These are phyloP conservation scores for Cytospora mali DNA, from an alignment of 2,329 filamentous ascomycete genomes.

Conservation along the genomic window DNA sequence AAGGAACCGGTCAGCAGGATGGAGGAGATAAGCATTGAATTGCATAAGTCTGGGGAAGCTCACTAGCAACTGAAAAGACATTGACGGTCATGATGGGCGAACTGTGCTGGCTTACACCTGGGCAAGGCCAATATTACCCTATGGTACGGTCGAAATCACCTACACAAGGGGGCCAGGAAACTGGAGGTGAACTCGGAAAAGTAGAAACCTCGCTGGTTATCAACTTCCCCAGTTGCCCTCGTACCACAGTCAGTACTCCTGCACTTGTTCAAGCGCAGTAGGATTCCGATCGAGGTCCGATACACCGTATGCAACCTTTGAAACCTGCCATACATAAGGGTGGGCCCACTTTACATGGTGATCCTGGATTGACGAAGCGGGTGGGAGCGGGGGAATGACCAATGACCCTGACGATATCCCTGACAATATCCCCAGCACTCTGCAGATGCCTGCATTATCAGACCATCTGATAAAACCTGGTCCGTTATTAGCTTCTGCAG, in stretches of 20 bases:
- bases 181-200: neutral
- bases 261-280: neutral
- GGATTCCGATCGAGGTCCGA: neutral
- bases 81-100: conserved; percentile 22
- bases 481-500: neutral
- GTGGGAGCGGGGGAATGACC: neutral
- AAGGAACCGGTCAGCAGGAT: neutral
- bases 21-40: neutral
- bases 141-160: neutral
- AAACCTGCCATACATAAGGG: neutral
- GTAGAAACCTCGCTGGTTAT: neutral
- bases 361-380: neutral
- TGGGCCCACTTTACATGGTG: neutral
- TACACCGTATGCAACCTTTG: neutral
- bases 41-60: neutral
- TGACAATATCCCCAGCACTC: neutral
- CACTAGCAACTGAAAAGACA: conserved; percentile 24
- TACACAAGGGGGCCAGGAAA: neutral
- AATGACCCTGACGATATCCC: neutral
- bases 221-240: neutral
- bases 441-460: conserved; percentile 20
- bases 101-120: neutral
- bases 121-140: neutral
- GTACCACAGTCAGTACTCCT: neutral
- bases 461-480: conserved; percentile 27